These are phyloP conservation scores for Neolentinus lepideus DNA, from an alignment of 1,284 basidiomycete genomes.

Conservation along the genomic window DNA sequence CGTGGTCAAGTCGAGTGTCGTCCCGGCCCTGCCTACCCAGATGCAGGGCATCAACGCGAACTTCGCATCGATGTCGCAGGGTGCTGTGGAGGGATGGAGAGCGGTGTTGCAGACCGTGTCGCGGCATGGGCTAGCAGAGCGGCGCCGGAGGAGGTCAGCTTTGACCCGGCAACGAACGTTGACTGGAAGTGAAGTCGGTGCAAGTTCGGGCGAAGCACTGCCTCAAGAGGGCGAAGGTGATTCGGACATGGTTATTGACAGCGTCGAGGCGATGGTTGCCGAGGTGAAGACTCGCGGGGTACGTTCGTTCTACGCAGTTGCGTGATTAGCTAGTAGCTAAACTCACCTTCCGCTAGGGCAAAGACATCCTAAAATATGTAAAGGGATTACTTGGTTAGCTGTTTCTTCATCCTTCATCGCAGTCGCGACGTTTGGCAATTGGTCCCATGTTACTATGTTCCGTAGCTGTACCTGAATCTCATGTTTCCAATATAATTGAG, in stretches of 20 bases:
- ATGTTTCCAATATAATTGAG: neutral
- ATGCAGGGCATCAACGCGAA: constrained; percentile 5
- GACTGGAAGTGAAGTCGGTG: neutral
- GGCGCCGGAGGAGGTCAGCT: constrained; percentile 35
- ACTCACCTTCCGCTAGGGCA: constrained; percentile 38
- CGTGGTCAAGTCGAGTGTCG: constrained; percentile 57
- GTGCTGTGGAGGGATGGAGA: constrained; percentile 66
- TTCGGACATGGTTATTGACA: constrained; percentile 36
- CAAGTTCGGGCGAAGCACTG: constrained; percentile 2
- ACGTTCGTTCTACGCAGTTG: neutral
- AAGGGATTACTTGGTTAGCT: constrained; percentile 58
- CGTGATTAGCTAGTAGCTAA: neutral
- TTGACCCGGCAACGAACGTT: constrained; percentile 5
- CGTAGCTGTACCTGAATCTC: neutral
- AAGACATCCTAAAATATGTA: constrained; percentile 67
- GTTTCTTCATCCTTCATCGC: too few species aligned
- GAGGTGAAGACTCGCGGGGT: constrained; percentile 60
- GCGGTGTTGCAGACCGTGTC: constrained; percentile 60
- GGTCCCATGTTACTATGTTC: neutral
- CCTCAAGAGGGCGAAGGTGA: constrained; percentile 7
- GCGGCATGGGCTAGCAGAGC: constrained; percentile 54
- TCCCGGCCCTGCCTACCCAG: constrained; percentile 46
- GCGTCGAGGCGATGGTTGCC: constrained; percentile 65
- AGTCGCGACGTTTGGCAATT: constrained; percentile 12
- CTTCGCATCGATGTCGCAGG: constrained; percentile 17